Evolutionary conservation across 2,329 filamentous ascomycete species (phyloP).

Genomic region (Pezizomycotina sp.): DNA sequence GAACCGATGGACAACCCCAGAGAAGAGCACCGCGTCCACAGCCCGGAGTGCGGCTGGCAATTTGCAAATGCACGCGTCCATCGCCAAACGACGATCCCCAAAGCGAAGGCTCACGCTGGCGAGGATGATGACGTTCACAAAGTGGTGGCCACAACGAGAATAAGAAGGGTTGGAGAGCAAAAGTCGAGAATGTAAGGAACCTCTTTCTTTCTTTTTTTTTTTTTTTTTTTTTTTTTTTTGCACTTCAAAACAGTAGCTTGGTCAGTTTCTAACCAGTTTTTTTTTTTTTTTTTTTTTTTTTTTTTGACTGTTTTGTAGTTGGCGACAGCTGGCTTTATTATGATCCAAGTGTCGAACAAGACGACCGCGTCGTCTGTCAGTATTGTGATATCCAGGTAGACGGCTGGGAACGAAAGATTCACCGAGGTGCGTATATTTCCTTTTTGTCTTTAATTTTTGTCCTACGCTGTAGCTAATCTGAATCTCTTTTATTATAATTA

Average conservation of each 20-base stretch:
- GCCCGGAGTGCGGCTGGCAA: slow-evolving; percentile 73
- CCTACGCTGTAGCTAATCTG: too few species aligned
- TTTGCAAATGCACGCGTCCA: slow-evolving; percentile 46
- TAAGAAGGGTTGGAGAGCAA: slow-evolving; percentile 79
- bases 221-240: slow-evolving; percentile 20
- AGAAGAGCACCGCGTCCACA: slow-evolving; percentile 70
- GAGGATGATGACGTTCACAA: slow-evolving; percentile 59
- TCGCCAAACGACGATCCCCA: slow-evolving; percentile 56
- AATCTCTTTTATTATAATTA: too few species aligned
- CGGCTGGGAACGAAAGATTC: too few species aligned
- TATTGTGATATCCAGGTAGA: slow-evolving; percentile 84
- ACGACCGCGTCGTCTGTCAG: slow-evolving; percentile 78
- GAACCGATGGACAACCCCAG: slow-evolving; percentile 71
- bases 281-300: too few species aligned
- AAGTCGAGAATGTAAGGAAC: slow-evolving; percentile 67
- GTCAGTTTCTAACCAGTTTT: too few species aligned
- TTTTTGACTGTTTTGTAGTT: too few species aligned
- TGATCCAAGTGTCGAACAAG: slow-evolving; percentile 63
- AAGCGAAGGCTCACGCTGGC: slow-evolving; percentile 53
- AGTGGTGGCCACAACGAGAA: slow-evolving; percentile 75
- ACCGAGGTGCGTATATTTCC: slow-evolving; percentile 9
- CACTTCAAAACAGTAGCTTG: too few species aligned
- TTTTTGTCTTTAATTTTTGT: background rate
- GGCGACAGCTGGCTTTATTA: slow-evolving; percentile 85
- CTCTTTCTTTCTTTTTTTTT: background rate